A percentile compares a stretch with the other conserved stretches of the same genome.
Conservation (phyloP, 1,284 basidiomycete genomes). For the Baeospora myosura region DNA sequence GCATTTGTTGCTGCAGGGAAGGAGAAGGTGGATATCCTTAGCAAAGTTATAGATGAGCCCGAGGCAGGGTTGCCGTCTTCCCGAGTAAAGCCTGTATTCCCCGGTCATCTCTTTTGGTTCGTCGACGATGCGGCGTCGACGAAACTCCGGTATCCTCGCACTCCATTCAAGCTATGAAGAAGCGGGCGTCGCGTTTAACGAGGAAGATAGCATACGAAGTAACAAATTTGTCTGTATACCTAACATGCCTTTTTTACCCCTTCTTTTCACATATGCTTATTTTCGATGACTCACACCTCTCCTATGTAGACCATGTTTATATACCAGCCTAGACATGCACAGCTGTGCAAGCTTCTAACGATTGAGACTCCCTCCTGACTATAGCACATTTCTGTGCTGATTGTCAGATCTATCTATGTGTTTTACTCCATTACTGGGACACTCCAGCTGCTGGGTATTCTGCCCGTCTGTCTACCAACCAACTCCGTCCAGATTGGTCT, state of each 20-base stretch:
- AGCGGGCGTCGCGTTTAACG: not conserved
- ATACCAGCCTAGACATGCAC: not conserved
- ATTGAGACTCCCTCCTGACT: not conserved
- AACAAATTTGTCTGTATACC: slow-evolving; percentile 6
- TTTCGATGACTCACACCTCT: too few species aligned
- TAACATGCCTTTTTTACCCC: not conserved
- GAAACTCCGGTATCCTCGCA: slow-evolving; percentile 52
- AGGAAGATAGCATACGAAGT: slow-evolving; percentile 4
- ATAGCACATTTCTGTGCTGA: not conserved
- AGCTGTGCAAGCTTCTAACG: not conserved
- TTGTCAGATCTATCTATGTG: too few species aligned
- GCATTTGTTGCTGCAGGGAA: slow-evolving; percentile 86
- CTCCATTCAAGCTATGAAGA: slow-evolving; percentile 44
- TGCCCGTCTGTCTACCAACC: slow-evolving; percentile 85
- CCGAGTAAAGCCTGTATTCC: slow-evolving; percentile 71
- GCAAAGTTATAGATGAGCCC: slow-evolving; percentile 73
- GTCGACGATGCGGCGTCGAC: slow-evolving; percentile 74
- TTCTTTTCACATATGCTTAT: too few species aligned
- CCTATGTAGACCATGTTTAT: not conserved
- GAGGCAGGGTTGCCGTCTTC: slow-evolving; percentile 79
- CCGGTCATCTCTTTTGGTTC: slow-evolving; percentile 89
- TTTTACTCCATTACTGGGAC: slow-evolving; percentile 38
- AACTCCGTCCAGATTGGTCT: slow-evolving; percentile 79
- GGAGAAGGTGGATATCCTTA: slow-evolving; percentile 77
- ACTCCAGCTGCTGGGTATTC: slow-evolving; percentile 80